Evolutionary conservation across 257 asterid species (phyloP), one percentile per base, ranked within the genome.

Genomic region (Plantago major): DNA sequence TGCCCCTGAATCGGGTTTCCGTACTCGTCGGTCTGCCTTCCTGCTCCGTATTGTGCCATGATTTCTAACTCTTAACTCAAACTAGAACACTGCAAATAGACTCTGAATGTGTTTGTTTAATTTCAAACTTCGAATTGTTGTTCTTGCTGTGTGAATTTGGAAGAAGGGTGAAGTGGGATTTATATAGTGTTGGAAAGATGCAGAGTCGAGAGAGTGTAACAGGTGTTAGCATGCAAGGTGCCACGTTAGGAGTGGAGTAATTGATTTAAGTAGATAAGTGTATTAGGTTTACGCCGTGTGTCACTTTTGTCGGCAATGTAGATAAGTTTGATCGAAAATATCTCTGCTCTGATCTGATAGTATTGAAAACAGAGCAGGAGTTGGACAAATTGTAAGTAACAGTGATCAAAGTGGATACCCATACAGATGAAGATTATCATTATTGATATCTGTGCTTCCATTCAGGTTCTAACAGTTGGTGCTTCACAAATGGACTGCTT

Each of bases 141-240:
- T n/a, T n/a, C 26, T 15, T 47, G 18, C 11, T 49, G 54, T 50
- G 33, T 48, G 28, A 9, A 7, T 50, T 15, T 7, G 55, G 33
- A 26, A 17, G 11, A n/a, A n/a, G 9, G 11, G 11, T 10, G 16
- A 16, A 12, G 7, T 16, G 33, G 33, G 13, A 10, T n/a, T 50
- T 50, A 50, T 50, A 50, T 50, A 50, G 55, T n/a, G 54, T 1
- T 12, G 18, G 54, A 49, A 10, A 49, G 22, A 49, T 16, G 54
- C 10, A 11, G 28, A 50, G 22, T 9, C 11, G 55, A 18, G 55
- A 26, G 11, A 0, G 26, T 49, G 11, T 17, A n/a, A 50, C 55
- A 50, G 14, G 55, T 50, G 55, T 50, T 50, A 16, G 28, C 55
- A 50, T 50, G 55, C 10, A 50, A 16, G 22, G 55, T 50, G 55